These are phyloP conservation scores for Phytophthora boehmeriae DNA, from an alignment of 352 stramenopile genomes.

Conservation along the genomic window DNA sequence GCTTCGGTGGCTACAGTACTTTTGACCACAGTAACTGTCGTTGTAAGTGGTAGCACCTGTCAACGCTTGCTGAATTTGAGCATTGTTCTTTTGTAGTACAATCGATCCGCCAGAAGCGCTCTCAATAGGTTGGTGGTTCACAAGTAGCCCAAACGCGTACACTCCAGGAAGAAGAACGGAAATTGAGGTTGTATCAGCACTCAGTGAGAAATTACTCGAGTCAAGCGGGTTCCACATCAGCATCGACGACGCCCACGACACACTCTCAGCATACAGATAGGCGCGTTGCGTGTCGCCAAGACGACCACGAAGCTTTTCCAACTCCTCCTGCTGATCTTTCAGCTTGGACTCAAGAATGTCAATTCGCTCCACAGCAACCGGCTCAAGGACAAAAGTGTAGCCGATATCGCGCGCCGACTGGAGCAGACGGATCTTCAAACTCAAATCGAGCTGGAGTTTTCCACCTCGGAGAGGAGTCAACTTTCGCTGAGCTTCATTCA, in stretches of 20 bases:
- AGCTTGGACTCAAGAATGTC: slow-evolving; percentile 27
- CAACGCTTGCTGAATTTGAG: slow-evolving; percentile 2
- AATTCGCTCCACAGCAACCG: slow-evolving; percentile 17
- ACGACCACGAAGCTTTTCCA: slow-evolving; percentile 12
- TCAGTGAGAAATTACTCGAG: slow-evolving; percentile 7
- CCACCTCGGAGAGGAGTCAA: neutral
- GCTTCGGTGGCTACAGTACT: neutral
- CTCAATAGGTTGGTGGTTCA: slow-evolving; percentile 12
- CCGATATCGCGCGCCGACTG: slow-evolving; percentile 12
- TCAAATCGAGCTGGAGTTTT: slow-evolving; percentile 16
- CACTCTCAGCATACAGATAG: slow-evolving; percentile 10
- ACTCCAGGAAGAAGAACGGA: neutral
- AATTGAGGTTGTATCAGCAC: slow-evolving; percentile 1
- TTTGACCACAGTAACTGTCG: neutral
- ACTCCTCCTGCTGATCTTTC: slow-evolving; percentile 26
- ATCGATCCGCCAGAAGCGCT: neutral
- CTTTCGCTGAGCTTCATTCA: slow-evolving; percentile 5
- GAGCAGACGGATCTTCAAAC: slow-evolving; percentile 13
- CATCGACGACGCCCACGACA: neutral
- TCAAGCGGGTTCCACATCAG: slow-evolving; percentile 1
- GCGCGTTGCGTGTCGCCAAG: too few species aligned
- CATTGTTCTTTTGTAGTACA: neutral
- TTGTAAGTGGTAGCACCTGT: neutral
- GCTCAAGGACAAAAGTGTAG: slow-evolving; percentile 18
- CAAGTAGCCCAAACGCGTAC: slow-evolving; percentile 13